Evolutionary conservation across 331 rosid species (phyloP).

Genomic region (Arachis monticola): DNA sequence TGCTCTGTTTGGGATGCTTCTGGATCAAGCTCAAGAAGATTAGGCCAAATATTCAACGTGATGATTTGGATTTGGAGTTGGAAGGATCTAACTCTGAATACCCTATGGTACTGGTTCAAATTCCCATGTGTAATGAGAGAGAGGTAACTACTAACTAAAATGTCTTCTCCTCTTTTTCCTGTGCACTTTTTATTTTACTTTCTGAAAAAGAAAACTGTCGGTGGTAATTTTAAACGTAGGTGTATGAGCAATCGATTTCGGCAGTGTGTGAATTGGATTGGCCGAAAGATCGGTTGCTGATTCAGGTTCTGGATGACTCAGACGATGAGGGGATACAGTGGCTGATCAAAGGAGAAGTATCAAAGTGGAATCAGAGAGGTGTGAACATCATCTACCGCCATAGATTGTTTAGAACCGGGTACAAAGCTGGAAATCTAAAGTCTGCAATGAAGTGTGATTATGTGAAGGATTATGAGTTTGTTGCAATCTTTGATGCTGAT

Average conservation of each 20-base stretch:
- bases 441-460: slow-evolving; percentile 67
- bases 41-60: slow-evolving; percentile 58
- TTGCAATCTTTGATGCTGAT: slow-evolving; percentile 66
- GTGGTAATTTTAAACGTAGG: slow-evolving; percentile 40
- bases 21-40: slow-evolving; percentile 82
- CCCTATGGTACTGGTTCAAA: slow-evolving; percentile 77
- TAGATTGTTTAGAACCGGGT: slow-evolving; percentile 59
- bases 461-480: slow-evolving; percentile 60
- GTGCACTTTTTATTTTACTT: not conserved
- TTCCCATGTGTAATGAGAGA: slow-evolving; percentile 86
- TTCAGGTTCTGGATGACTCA: slow-evolving; percentile 59
- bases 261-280: slow-evolving; percentile 57
- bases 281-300: slow-evolving; percentile 54
- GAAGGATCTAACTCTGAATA: slow-evolving; percentile 42
- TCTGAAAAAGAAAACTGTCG: slow-evolving; percentile 22
- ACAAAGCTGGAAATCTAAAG: slow-evolving; percentile 68
- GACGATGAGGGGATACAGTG: slow-evolving; percentile 57
- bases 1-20: slow-evolving; percentile 75
- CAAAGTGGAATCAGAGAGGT: slow-evolving; percentile 64
- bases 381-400: slow-evolving; percentile 61
- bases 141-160: slow-evolving; percentile 44
- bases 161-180: slow-evolving; percentile 15
- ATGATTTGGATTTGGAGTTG: slow-evolving; percentile 47
- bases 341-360: slow-evolving; percentile 53
- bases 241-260: slow-evolving; percentile 53